A percentile compares a stretch with the other conserved stretches of the same genome.
phyloP scores from a whole-genome alignment of 2,329 filamentous ascomycete species.

The Sporothrix schenckii region DNA sequence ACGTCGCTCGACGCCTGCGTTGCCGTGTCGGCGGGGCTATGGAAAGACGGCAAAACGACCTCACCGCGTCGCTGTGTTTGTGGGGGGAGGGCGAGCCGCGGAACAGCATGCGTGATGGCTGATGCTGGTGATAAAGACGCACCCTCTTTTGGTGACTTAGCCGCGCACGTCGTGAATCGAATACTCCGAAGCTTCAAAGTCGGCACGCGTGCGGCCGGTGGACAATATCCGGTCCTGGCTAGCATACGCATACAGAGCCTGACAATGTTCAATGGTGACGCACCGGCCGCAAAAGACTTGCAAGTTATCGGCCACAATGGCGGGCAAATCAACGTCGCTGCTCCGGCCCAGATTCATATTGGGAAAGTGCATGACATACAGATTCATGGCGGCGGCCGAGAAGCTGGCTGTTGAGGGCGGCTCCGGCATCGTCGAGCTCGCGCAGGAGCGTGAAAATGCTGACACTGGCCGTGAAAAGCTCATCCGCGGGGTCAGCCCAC shows the following conservation, averaged over 20 bases:
- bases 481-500: conserved; percentile 46
- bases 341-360: conserved; percentile 47
- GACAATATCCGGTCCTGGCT: conserved; percentile 22
- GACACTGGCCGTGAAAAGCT: conserved; percentile 46
- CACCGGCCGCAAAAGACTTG: conserved; percentile 31
- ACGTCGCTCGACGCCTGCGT: neutral
- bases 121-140: neutral
- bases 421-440: conserved; percentile 46
- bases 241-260: conserved; percentile 25
- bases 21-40: neutral
- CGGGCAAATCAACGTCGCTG: neutral
- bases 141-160: conserved; percentile 19
- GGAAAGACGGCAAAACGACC: neutral
- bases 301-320: conserved; percentile 22
- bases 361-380: conserved; percentile 48
- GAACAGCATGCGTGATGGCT: neutral
- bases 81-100: neutral
- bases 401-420: conserved; percentile 49
- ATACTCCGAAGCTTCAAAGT: conserved; percentile 32
- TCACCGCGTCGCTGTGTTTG: neutral
- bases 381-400: conserved; percentile 49
- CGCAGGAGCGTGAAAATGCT: conserved; percentile 44
- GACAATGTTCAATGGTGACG: conserved; percentile 31
- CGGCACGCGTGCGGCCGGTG: conserved; percentile 28
- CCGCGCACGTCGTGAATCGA: conserved; percentile 33